Conservation (phyloP, 768 basidiomycete genomes). For the Leccinum disarticulatum region DNA sequence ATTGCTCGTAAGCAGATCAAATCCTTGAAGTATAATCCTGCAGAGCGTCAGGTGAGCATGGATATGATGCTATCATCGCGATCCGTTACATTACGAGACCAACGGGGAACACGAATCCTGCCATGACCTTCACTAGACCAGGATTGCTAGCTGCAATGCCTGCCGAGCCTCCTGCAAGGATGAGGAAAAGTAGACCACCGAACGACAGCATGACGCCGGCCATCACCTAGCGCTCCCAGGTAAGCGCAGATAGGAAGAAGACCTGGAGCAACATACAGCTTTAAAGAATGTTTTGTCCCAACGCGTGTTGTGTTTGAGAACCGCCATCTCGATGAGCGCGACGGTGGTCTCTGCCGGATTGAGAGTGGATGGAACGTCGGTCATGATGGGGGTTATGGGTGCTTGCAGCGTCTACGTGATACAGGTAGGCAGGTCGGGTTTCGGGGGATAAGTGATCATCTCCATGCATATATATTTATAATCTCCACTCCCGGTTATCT, state of each 20-base stretch:
- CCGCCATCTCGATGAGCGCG: slow-evolving; percentile 53
- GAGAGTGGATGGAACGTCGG: slow-evolving; percentile 45
- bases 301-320: slow-evolving; percentile 64
- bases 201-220: slow-evolving; percentile 77
- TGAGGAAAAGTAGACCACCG: slow-evolving; percentile 61
- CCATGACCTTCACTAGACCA: slow-evolving; percentile 64
- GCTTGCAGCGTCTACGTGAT: slow-evolving; percentile 4
- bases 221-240: slow-evolving; percentile 44
- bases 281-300: slow-evolving; percentile 64
- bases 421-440: neutral
- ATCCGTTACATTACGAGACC: slow-evolving; percentile 70
- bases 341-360: slow-evolving; percentile 59
- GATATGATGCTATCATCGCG: neutral
- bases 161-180: slow-evolving; percentile 59
- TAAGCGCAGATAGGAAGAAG: neutral
- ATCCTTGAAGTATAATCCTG: slow-evolving; percentile 72
- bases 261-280: slow-evolving; percentile 47
- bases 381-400: slow-evolving; percentile 12
- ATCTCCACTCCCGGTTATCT: neutral
- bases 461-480: slow-evolving; percentile 21
- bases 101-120: slow-evolving; percentile 71
- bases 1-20: slow-evolving; percentile 73
- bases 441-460: neutral
- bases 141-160: slow-evolving; percentile 54
- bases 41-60: neutral